These are phyloP conservation scores for Tremella fuciformis DNA, from an alignment of 768 basidiomycete species.

Conservation along the genomic window DNA sequence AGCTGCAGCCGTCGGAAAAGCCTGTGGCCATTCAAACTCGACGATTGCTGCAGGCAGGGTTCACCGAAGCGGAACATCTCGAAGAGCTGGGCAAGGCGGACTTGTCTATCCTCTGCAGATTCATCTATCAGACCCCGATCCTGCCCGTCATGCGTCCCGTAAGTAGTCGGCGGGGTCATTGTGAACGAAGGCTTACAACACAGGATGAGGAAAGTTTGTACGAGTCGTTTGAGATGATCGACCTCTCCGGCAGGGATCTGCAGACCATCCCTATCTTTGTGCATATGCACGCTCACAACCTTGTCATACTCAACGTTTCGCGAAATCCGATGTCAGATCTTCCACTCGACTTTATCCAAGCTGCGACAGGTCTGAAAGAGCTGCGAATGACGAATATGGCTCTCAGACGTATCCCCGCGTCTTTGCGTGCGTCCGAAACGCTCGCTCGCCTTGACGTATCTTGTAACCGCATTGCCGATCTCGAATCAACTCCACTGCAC, in stretches of 20 bases:
- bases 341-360: conserved; percentile 92
- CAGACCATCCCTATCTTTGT: conserved; percentile 84
- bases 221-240: conserved; percentile 71
- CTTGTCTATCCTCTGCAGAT: conserved; percentile 78
- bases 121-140: conserved; percentile 72
- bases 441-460: conserved; percentile 81
- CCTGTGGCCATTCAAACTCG: conserved; percentile 81
- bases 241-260: conserved; percentile 74
- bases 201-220: conserved; percentile 73
- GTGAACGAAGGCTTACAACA: conserved; percentile 48
- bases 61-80: conserved; percentile 68
- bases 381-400: conserved; percentile 86
- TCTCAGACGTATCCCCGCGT: conserved; percentile 86
- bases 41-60: conserved; percentile 83
- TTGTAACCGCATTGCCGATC: conserved; percentile 82
- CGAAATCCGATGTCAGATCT: conserved; percentile 95
- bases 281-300: conserved; percentile 76
- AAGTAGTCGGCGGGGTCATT: conserved; percentile 10
- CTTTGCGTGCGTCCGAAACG: conserved; percentile 69
- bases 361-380: conserved; percentile 76
- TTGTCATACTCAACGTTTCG: conserved; percentile 80
- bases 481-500: conserved; percentile 81
- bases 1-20: conserved; percentile 73
- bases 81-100: conserved; percentile 75
- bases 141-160: conserved; percentile 50